These are phyloP conservation scores for Drosera spatulata DNA, from an alignment of 179 eudicot genomes.

Conservation along the genomic window DNA sequence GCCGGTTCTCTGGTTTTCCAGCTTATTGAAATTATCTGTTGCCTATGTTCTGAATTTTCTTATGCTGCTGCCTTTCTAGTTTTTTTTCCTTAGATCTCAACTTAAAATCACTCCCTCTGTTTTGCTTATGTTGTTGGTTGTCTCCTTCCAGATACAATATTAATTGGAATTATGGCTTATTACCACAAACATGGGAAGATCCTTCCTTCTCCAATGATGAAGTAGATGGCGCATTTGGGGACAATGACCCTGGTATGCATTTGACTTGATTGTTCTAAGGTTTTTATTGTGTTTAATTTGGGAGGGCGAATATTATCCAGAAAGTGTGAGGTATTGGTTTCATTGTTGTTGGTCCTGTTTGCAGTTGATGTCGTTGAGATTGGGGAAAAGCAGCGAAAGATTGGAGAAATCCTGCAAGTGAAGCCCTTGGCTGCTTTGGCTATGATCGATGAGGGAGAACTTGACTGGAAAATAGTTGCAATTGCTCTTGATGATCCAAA, in stretches of 20 bases:
- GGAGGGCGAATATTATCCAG: background rate
- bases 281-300: no score
- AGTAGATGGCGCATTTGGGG: constrained; percentile 97
- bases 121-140: background rate
- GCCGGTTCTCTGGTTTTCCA: no score
- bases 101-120: background rate
- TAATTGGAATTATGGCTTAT: constrained; percentile 94
- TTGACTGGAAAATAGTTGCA: constrained; percentile 97
- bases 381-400: constrained; percentile 61
- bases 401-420: constrained; percentile 78
- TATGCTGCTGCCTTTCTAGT: no score
- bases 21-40: no score
- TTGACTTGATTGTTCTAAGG: background rate
- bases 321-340: background rate
- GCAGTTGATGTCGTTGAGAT: constrained; percentile 97
- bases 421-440: constrained; percentile 93
- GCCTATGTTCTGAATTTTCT: no score
- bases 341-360: constrained; percentile 5
- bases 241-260: constrained; percentile 83
- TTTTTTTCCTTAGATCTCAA: no score
- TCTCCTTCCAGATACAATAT: constrained; percentile 57
- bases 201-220: constrained; percentile 78
- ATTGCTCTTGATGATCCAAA: constrained; percentile 91
- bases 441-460: constrained; percentile 99
- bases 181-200: constrained; percentile 99